Evolutionary conservation across 225 moss, liverwort and hornwort species (phyloP).

Genomic region (Lunularia cruciata): DNA sequence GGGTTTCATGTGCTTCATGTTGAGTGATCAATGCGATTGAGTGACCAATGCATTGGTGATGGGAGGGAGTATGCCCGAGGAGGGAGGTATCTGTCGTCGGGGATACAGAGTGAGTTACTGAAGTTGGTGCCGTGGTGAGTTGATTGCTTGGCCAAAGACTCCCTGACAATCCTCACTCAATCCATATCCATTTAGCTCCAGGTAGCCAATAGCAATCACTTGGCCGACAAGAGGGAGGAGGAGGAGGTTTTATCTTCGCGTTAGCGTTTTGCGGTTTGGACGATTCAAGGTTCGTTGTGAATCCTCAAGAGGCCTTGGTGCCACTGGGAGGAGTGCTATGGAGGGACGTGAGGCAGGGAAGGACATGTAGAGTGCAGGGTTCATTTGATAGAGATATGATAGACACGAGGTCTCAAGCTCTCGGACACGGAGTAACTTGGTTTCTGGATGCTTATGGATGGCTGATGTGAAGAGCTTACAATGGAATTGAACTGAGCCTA

Average conservation of each 20-base stretch:
- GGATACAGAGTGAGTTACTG: neutral
- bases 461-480: conserved; percentile 10
- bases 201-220: too few relatives aligned
- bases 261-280: too few relatives aligned
- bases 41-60: neutral
- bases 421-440: neutral
- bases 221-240: too few relatives aligned
- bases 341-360: neutral
- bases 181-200: too few relatives aligned
- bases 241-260: too few relatives aligned
- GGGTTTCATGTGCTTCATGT: neutral
- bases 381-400: neutral
- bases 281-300: neutral
- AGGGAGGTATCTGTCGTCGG: neutral
- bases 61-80: neutral
- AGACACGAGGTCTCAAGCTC: neutral
- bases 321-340: neutral
- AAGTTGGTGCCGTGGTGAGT: neutral
- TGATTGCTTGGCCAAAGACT: neutral
- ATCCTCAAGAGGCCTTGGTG: neutral
- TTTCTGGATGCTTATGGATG: neutral
- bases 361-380: neutral
- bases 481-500: neutral
- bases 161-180: too few relatives aligned
- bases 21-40: neutral